Base-by-base conservation (phyloP, 2,329 filamentous ascomycete genomes). In the Ascochyta clinopodiicola region DNA sequence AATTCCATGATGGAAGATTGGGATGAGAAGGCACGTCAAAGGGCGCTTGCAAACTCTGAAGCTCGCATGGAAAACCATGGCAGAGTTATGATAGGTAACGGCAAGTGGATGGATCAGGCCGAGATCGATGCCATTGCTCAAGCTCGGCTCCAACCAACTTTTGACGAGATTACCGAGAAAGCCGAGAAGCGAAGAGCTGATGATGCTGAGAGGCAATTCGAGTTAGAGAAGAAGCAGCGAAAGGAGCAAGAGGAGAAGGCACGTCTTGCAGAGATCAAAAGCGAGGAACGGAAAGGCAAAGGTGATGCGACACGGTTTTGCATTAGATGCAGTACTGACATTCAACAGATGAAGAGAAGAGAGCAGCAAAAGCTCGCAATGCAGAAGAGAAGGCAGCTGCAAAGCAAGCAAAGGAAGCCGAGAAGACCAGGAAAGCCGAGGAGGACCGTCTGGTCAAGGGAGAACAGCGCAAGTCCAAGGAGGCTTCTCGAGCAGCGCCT, bases 161-260 rank as follows among this genome's bases (percentile, higher is more conserved):
- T 97, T 6, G 88, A 96, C 62, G 90, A 96, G 61, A 95, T 97
- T 59, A 87, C 88, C 48, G 87, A 90, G 46, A 90, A 88, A 69
- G 90, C 90, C 0, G 89, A 92, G 68, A 82, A 82, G 58, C 88
- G 92, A 70, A 82, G 85, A 35, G 90, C 88, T 44, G 83, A 87
- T 56, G 72, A 89, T 21, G 81, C 87, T 42, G 84, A 87, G 61
- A 75, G 84, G 10, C 82, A 84, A 37, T 72, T 86, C 17, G 88
- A 92, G 56, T 80, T 86, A 57, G 86, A 91, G 54, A 81, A 86
- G 60, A 83, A 84, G 64, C 83, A 88, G 69, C 82, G 87, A 48
- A 81, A 86, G 44, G 82, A 84, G 44, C 80, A 80, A 42, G 79
- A 77, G 42, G 82, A 86, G 62, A 87, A 85, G 63, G 78, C 84